Conservation (phyloP, 495 filamentous ascomycete species). For the Pyrenopolyporus hunteri region DNA sequence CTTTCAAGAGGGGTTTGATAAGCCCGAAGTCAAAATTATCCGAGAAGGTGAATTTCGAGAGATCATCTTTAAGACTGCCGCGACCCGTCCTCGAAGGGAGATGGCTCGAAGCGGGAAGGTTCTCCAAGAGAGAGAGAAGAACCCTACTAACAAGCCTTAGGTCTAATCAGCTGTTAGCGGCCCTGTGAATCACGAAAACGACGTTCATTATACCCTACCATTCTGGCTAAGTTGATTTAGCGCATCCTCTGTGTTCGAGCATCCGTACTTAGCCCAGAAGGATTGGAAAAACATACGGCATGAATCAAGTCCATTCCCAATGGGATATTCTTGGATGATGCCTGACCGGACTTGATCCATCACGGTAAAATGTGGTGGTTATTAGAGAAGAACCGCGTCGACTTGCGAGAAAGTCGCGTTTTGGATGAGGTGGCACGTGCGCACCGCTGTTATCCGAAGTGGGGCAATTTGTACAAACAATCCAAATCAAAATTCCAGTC, state of each 20-base stretch:
- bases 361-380: neutral
- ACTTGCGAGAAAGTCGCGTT: neutral
- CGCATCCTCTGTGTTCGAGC: neutral
- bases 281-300: neutral
- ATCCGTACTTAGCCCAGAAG: neutral
- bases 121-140: neutral
- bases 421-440: too few species aligned
- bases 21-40: neutral
- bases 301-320: neutral
- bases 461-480: too few species aligned
- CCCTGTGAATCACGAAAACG: neutral
- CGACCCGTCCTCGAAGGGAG: too few species aligned
- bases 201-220: neutral
- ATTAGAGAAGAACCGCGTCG: neutral
- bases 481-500: too few species aligned
- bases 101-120: too few species aligned
- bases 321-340: neutral
- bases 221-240: neutral
- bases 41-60: neutral
- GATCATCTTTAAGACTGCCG: neutral
- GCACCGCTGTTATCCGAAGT: too few species aligned
- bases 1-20: neutral
- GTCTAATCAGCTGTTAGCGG: neutral
- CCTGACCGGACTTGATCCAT: neutral
- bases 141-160: neutral